Percentiles rank a stretch among this genome's conserved stretches.
phyloP scores from a whole-genome alignment of 2,329 filamentous ascomycete species.

The Lachnellula willkommii region DNA sequence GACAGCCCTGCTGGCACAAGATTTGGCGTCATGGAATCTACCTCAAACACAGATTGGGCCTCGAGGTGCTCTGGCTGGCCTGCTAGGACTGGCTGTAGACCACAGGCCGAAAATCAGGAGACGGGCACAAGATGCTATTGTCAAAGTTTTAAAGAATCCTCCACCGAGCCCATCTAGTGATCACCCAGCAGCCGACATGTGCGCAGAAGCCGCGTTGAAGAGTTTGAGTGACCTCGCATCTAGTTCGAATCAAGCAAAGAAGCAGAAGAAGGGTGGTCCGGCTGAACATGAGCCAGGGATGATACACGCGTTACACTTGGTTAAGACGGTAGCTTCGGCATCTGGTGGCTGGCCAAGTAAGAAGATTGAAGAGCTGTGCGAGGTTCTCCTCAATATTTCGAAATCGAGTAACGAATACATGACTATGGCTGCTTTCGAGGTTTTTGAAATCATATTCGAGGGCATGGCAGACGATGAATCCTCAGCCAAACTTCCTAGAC shows the following conservation, averaged over 20 bases:
- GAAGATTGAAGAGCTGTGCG: slow-evolving; percentile 89
- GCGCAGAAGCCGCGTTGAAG: slow-evolving; percentile 81
- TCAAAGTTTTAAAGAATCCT: slow-evolving; percentile 74
- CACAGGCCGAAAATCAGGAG: slow-evolving; percentile 90
- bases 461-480: slow-evolving; percentile 81
- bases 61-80: slow-evolving; percentile 76
- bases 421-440: slow-evolving; percentile 93
- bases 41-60: slow-evolving; percentile 79
- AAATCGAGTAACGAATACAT: slow-evolving; percentile 90
- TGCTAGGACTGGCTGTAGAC: slow-evolving; percentile 80
- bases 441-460: slow-evolving; percentile 95
- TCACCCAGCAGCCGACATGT: slow-evolving; percentile 93
- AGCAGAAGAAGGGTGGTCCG: slow-evolving; percentile 58
- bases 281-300: slow-evolving; percentile 71
- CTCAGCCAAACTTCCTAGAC: slow-evolving; percentile 79
- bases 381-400: slow-evolving; percentile 82
- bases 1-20: slow-evolving; percentile 84
- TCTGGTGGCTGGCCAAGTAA: slow-evolving; percentile 94
- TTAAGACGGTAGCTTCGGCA: slow-evolving; percentile 81
- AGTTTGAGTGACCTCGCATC: slow-evolving; percentile 69
- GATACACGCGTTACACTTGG: slow-evolving; percentile 86
- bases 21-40: slow-evolving; percentile 81
- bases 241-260: slow-evolving; percentile 57
- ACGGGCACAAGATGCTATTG: slow-evolving; percentile 83
- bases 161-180: slow-evolving; percentile 90